phyloP scores from a whole-genome alignment of 495 filamentous ascomycete genomes.

The Glarea lozoyensis region DNA sequence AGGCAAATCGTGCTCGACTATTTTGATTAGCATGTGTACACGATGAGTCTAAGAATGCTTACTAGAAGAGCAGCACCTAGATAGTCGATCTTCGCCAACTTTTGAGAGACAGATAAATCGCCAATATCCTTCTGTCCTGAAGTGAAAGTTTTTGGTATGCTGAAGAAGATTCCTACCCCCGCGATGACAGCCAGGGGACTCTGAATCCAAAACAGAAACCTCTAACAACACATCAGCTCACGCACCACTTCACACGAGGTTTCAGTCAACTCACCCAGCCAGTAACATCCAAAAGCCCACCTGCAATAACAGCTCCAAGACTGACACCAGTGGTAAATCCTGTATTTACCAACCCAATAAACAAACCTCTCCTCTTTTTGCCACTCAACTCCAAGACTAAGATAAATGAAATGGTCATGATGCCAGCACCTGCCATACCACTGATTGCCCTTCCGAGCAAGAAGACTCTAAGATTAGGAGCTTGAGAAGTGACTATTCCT shows the following conservation, averaged over 20 bases:
- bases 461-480: slow-evolving; percentile 47
- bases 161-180: slow-evolving; percentile 48
- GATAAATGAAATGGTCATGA: slow-evolving; percentile 59
- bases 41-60: slow-evolving; percentile 14
- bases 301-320: slow-evolving; percentile 60
- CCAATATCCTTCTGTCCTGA: slow-evolving; percentile 4
- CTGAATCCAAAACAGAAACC: slow-evolving; percentile 61
- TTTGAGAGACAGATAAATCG: slow-evolving; percentile 24
- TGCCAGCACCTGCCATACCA: slow-evolving; percentile 56
- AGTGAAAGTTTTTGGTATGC: slow-evolving; percentile 40
- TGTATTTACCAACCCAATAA: slow-evolving; percentile 56
- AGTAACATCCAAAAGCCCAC: slow-evolving; percentile 46
- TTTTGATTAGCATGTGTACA: slow-evolving; percentile 7
- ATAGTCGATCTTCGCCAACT: slow-evolving; percentile 59
- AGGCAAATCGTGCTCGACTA: slow-evolving; percentile 40
- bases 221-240: slow-evolving; percentile 28
- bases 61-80: slow-evolving; percentile 54
- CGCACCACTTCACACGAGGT: background rate
- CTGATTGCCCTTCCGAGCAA: slow-evolving; percentile 55
- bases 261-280: slow-evolving; percentile 54
- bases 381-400: slow-evolving; percentile 58
- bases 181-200: slow-evolving; percentile 46
- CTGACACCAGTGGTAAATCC: slow-evolving; percentile 64
- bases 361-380: slow-evolving; percentile 55
- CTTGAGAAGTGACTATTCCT: slow-evolving; percentile 50